A percentile compares a stretch with the other conserved stretches of the same genome.
Evolutionary conservation across 805 yeast species (phyloP).

Genomic region (Candida gorgasii): DNA sequence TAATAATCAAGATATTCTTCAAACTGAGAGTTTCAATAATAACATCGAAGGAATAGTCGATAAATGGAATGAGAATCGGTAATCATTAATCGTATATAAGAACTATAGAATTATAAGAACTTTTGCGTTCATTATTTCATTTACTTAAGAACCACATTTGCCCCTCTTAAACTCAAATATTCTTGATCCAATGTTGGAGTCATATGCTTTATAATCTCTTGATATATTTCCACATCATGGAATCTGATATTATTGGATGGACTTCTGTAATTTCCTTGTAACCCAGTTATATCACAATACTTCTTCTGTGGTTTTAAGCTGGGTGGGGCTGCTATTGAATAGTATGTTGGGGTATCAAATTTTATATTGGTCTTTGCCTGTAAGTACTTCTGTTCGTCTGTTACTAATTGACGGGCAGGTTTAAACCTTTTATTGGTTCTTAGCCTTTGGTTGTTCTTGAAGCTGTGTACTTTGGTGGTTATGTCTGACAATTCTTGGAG

Average conservation of each 20-base stretch:
- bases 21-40: constrained; percentile 31
- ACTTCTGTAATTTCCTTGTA: constrained; percentile 72
- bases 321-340: constrained; percentile 82
- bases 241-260: constrained; percentile 76
- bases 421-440: constrained; percentile 65
- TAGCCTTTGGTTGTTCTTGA: constrained; percentile 53
- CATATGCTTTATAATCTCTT: constrained; percentile 70
- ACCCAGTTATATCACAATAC: constrained; percentile 93
- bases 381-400: constrained; percentile 75
- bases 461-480: constrained; percentile 47
- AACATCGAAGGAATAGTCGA: constrained; percentile 27
- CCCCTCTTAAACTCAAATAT: constrained; percentile 82
- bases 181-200: constrained; percentile 93
- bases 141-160: constrained; percentile 75
- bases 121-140: not conserved
- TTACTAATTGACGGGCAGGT: constrained; percentile 67
- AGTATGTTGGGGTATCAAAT: constrained; percentile 62
- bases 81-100: constrained; percentile 1
- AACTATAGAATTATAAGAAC: not conserved
- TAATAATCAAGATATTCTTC: constrained; percentile 26
- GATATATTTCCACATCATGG: constrained; percentile 79
- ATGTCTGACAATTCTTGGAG: constrained; percentile 13
- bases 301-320: constrained; percentile 76
- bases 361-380: constrained; percentile 40
- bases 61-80: constrained; percentile 22